Percentiles rank a stretch among this genome's conserved stretches.
Conservation (phyloP, 306 rosid genomes). For the Parietaria judaica region DNA sequence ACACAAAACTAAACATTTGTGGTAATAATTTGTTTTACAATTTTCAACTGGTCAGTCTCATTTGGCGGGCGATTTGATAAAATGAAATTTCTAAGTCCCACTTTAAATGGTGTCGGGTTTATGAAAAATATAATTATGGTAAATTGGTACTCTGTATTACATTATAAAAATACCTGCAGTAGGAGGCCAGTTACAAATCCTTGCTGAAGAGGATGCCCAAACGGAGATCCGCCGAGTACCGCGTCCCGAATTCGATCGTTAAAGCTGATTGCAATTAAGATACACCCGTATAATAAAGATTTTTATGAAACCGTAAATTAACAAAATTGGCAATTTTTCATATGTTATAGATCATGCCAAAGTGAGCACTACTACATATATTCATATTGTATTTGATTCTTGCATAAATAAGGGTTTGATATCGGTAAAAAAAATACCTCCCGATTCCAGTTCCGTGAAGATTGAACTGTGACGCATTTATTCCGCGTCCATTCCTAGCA, state of each 20-base stretch:
- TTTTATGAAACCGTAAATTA: not conserved
- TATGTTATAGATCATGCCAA: not conserved
- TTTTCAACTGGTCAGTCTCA: not conserved
- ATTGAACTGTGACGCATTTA: slow-evolving; percentile 89
- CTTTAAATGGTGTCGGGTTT: not conserved
- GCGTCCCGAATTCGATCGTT: slow-evolving; percentile 97
- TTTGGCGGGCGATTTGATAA: not conserved
- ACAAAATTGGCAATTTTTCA: too few relatives aligned
- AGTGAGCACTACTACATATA: not conserved
- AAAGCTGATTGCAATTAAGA: slow-evolving; percentile 45
- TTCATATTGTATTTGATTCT: too few relatives aligned
- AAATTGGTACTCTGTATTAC: not conserved
- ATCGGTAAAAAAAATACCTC: slow-evolving; percentile 34
- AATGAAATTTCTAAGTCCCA: not conserved
- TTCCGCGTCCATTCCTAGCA: slow-evolving; percentile 81
- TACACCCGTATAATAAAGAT: slow-evolving; percentile 15
- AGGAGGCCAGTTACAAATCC: slow-evolving; percentile 86
- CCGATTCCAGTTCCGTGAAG: slow-evolving; percentile 79
- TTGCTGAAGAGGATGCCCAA: slow-evolving; percentile 95
- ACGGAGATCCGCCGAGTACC: slow-evolving; percentile 91
- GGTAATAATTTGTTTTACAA: too few relatives aligned
- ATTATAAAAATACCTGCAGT: slow-evolving; percentile 46
- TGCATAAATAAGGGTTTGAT: too few relatives aligned
- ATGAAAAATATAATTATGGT: not conserved
- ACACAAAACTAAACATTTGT: too few relatives aligned